A percentile compares a stretch with the other conserved stretches of the same genome.
phyloP scores from a whole-genome alignment of 257 asterid species.

The Scutellaria baicalensis region DNA sequence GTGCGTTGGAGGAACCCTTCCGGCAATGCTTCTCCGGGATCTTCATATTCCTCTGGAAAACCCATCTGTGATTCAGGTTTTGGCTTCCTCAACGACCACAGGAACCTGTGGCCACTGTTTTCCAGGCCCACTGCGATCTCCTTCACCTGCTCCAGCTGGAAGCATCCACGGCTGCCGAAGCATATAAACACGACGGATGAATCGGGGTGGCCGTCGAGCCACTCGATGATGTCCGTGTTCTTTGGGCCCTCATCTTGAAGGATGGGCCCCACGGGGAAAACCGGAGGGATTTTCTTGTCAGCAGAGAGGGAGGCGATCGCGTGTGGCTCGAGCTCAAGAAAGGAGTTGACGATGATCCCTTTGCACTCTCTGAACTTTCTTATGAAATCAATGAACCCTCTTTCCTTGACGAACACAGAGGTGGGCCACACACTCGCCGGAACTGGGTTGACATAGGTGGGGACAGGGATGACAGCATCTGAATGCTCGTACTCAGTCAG shows the following conservation, averaged over 20 bases:
- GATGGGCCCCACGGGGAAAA: constrained; percentile 30
- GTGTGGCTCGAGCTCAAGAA: constrained; percentile 23
- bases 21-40: constrained; percentile 18
- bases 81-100: constrained; percentile 40
- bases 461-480: background rate
- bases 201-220: constrained; percentile 29
- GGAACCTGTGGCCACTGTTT: constrained; percentile 16
- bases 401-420: background rate
- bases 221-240: background rate
- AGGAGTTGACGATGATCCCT: constrained; percentile 32
- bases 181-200: constrained; percentile 31
- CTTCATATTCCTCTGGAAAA: constrained; percentile 15
- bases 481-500: background rate
- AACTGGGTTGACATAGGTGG: constrained; percentile 18
- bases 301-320: constrained; percentile 9
- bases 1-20: constrained; percentile 21
- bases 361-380: constrained; percentile 17
- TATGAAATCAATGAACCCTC: background rate
- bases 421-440: constrained; percentile 24
- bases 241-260: background rate
- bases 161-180: constrained; percentile 28
- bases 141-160: constrained; percentile 21
- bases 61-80: background rate
- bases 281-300: constrained; percentile 15
- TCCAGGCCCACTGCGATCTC: constrained; percentile 33